phyloP scores from a whole-genome alignment of 2,329 filamentous ascomycete species.

The Trichophyton schoenleinii region DNA sequence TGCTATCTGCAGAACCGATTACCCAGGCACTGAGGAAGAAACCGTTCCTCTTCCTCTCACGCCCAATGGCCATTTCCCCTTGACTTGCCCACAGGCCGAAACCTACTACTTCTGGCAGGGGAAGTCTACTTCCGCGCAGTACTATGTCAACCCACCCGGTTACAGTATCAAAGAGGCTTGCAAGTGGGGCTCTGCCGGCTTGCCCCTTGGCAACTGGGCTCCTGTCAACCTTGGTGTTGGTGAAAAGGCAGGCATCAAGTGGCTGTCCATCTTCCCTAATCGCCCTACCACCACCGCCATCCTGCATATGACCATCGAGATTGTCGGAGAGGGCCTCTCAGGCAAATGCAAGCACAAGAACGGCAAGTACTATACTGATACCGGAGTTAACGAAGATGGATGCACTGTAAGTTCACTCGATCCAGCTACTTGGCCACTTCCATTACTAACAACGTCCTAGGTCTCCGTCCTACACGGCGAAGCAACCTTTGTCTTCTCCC shows the following conservation, averaged over 20 bases:
- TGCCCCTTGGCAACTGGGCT: conserved; percentile 63
- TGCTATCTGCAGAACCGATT: conserved; percentile 85
- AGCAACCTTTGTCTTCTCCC: conserved; percentile 37
- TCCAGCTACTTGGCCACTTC: not conserved
- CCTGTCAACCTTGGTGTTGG: conserved; percentile 78
- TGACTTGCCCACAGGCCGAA: conserved; percentile 63
- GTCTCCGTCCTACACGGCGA: conserved; percentile 39
- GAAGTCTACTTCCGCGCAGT: conserved; percentile 72
- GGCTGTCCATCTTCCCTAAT: conserved; percentile 77
- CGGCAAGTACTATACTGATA: conserved; percentile 47
- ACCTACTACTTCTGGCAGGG: conserved; percentile 69
- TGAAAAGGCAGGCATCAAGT: conserved; percentile 51
- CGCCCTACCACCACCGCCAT: conserved; percentile 55
- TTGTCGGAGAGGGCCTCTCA: conserved; percentile 51
- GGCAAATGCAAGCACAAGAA: conserved; percentile 54
- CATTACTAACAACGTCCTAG: conserved; percentile 19
- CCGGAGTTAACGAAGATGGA: conserved; percentile 43
- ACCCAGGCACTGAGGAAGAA: conserved; percentile 77
- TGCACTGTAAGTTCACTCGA: conserved; percentile 60
- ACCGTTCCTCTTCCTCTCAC: conserved; percentile 58
- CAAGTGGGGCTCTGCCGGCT: conserved; percentile 54
- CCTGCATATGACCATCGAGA: conserved; percentile 68
- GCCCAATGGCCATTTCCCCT: conserved; percentile 45
- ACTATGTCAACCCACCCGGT: conserved; percentile 86
- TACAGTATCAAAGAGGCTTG: conserved; percentile 56